A percentile compares a stretch with the other conserved stretches of the same genome.
Evolutionary conservation across 192 early-diverging fungal species (phyloP).

Genomic region (Rhizoclosmatium globosum): DNA sequence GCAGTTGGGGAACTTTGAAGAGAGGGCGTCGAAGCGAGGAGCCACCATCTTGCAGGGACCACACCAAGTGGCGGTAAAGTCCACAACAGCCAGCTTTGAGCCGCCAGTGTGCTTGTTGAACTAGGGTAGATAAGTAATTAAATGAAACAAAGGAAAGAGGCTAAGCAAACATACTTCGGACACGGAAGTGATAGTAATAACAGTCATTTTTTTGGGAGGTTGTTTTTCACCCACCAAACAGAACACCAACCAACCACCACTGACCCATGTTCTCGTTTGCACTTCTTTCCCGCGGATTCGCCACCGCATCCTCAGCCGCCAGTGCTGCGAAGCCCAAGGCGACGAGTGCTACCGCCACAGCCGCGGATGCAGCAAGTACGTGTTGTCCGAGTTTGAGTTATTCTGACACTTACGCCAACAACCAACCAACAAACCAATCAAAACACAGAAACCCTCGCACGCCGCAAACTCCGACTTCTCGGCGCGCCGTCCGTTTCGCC

Average conservation of each 20-base stretch:
- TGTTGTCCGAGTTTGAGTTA: too few relatives aligned
- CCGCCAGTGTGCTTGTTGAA: slow-evolving; percentile 24
- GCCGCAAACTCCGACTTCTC: background rate
- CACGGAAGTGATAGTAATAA: slow-evolving; percentile 24
- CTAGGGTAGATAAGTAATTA: background rate
- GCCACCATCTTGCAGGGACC: slow-evolving; percentile 65
- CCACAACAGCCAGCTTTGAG: slow-evolving; percentile 33
- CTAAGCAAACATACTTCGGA: background rate
- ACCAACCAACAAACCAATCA: too few relatives aligned
- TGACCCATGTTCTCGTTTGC: background rate
- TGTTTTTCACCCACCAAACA: background rate
- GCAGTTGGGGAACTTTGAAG: slow-evolving; percentile 61
- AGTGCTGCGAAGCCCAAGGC: background rate
- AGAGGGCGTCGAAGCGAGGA: slow-evolving; percentile 65
- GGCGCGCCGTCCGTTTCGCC: background rate
- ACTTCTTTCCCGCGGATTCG: background rate
- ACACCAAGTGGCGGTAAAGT: slow-evolving; percentile 48
- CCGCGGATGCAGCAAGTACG: too few relatives aligned
- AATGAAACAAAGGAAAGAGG: background rate
- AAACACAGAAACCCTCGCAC: background rate
- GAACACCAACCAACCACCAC: background rate
- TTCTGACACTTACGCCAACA: too few relatives aligned
- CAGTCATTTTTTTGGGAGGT: background rate
- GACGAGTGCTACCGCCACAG: too few relatives aligned
- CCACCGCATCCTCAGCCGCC: background rate